Evolutionary conservation across 2,329 filamentous ascomycete species (phyloP), one percentile per base, ranked within the genome.

Genomic region (Sclerotinia borealis): DNA sequence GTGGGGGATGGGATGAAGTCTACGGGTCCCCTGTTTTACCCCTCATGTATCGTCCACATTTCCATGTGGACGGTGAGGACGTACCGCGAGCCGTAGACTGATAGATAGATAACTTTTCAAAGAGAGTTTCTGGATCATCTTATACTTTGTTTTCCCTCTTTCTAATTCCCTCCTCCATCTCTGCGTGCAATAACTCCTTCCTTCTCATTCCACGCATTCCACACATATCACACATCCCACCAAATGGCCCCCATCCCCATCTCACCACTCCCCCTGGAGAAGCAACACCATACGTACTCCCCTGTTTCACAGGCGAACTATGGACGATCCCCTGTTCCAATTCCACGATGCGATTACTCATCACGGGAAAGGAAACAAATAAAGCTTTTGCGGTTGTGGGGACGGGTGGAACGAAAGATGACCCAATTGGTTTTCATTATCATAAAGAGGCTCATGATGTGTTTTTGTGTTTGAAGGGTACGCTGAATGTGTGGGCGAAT

Each of bases 361-460:
- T 71, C 10, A 69, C 70, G 5, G 69, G 68, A 1, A 71, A 70
- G n/a, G 68, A 72, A 51, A 72, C 69, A n/a, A 47, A 66, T 19
- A 70, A 71, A 54, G 68, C 71, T 3, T 71, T 72, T 49, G 68
- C 70, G 6, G 64, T 72, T 4, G 67, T 72, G 8, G 66, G 68
- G 6, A 70, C 68, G 5, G 69, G 71, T 6, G 68, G 68, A 13
- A 71, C 70, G 11, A 68, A 64, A 45, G 69, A 71, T 39, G 64
- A 69, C 19, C 68, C 70, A 9, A 70, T 71, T 3, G 83, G 82
- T 0, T 85, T 85, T 67, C 83, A 85, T 71, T 84, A 79, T 68
- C 83, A 85, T 67, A 76, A 78, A 37, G 78, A 84, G 58, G 80
- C 83, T 0, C 83, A 85, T 67, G 83, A 85, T 69, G 79, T 85